phyloP scores from a whole-genome alignment of 1,139 yeast species.

The Geotrichum fermentans region DNA sequence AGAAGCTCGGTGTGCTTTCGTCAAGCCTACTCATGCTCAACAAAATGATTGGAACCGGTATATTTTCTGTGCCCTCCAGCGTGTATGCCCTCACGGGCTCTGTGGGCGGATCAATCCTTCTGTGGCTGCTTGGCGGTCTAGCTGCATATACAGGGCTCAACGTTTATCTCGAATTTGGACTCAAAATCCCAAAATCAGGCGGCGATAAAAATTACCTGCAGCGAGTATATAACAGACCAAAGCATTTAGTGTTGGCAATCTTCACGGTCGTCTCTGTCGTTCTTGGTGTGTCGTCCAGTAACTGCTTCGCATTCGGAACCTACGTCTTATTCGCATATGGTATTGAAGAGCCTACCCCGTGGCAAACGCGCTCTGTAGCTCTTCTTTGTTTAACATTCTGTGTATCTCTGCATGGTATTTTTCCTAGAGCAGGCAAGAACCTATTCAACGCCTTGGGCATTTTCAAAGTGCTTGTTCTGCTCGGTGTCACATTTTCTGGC shows the following conservation, averaged over 20 bases:
- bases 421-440: constrained; percentile 58
- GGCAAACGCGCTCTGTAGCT: constrained; percentile 29
- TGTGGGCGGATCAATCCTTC: constrained; percentile 63
- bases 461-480: constrained; percentile 63
- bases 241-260: constrained; percentile 62
- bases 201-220: constrained; percentile 78
- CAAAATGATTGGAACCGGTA: constrained; percentile 85
- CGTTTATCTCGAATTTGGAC: constrained; percentile 70
- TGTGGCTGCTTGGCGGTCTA: constrained; percentile 75
- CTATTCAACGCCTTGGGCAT: constrained; percentile 64
- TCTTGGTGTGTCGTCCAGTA: constrained; percentile 79
- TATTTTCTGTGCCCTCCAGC: constrained; percentile 79
- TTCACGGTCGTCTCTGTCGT: constrained; percentile 61
- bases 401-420: constrained; percentile 55
- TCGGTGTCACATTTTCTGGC: constrained; percentile 66
- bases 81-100: constrained; percentile 66
- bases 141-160: constrained; percentile 44
- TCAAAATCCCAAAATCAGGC: constrained; percentile 72
- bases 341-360: constrained; percentile 39
- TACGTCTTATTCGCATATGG: constrained; percentile 63
- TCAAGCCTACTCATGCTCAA: constrained; percentile 65
- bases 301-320: constrained; percentile 48
- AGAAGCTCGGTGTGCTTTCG: constrained; percentile 48
- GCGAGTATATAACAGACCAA: constrained; percentile 59
- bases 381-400: constrained; percentile 64